A percentile compares a stretch with the other conserved stretches of the same genome.
phyloP scores from a whole-genome alignment of 352 stramenopile species.

The Albugo candida region DNA sequence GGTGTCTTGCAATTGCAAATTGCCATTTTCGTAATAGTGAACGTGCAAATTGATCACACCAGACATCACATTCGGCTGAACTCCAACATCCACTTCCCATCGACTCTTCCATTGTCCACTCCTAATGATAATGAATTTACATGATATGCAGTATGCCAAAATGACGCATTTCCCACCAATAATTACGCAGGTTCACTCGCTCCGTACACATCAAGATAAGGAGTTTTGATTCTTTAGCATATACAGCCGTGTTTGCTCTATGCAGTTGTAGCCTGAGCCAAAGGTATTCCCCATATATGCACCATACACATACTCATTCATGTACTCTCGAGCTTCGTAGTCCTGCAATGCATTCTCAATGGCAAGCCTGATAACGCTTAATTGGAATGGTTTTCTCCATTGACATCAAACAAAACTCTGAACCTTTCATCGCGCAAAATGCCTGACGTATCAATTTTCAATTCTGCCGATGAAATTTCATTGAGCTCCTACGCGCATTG shows the following conservation, averaged over 20 bases:
- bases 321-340: constrained; percentile 75
- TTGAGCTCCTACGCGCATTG: too few species aligned
- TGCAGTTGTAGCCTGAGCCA: background rate
- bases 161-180: constrained; percentile 22
- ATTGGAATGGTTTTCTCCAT: too few species aligned
- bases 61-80: constrained; percentile 9
- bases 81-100: constrained; percentile 37
- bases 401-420: constrained; percentile 21
- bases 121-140: constrained; percentile 4
- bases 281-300: background rate
- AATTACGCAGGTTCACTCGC: constrained; percentile 79
- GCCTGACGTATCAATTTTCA: background rate
- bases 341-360: constrained; percentile 19
- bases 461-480: background rate
- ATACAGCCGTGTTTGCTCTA: constrained; percentile 65
- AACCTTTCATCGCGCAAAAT: constrained; percentile 13
- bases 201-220: constrained; percentile 68
- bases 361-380: too few species aligned
- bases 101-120: constrained; percentile 65
- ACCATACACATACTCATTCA: constrained; percentile 23
- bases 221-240: constrained; percentile 34
- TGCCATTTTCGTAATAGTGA: constrained; percentile 94
- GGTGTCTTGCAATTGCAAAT: constrained; percentile 80
- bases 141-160: background rate
- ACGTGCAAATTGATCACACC: constrained; percentile 71